A percentile compares a stretch with the other conserved stretches of the same genome.
These are phyloP conservation scores for Fomitopsis betulina DNA, from an alignment of 1,284 basidiomycete species.

Conservation along the genomic window DNA sequence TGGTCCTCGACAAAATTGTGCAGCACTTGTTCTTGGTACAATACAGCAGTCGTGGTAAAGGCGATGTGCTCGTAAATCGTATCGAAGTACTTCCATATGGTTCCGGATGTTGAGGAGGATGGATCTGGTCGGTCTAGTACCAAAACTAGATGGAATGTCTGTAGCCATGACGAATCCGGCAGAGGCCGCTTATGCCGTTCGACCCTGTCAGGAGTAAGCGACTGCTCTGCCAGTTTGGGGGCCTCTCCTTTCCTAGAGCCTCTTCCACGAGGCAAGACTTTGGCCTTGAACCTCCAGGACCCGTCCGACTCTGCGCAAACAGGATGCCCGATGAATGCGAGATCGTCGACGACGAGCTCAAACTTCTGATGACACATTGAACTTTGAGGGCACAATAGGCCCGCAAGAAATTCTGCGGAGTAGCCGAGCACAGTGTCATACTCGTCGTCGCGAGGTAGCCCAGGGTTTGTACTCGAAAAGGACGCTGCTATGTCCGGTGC, in stretches of 20 bases:
- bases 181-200: slow-evolving; percentile 7
- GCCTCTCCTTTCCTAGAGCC: slow-evolving; percentile 41
- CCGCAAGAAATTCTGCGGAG: slow-evolving; percentile 76
- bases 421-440: slow-evolving; percentile 79
- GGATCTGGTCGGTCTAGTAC: slow-evolving; percentile 90
- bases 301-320: slow-evolving; percentile 79
- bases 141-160: slow-evolving; percentile 85
- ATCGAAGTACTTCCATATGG: slow-evolving; percentile 75
- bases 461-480: slow-evolving; percentile 10
- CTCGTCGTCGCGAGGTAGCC: slow-evolving; percentile 26
- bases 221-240: slow-evolving; percentile 17
- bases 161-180: slow-evolving; percentile 46
- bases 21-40: slow-evolving; percentile 83
- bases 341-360: slow-evolving; percentile 87
- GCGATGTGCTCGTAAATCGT: slow-evolving; percentile 84
- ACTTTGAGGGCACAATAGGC: slow-evolving; percentile 74
- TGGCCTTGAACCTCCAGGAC: slow-evolving; percentile 60
- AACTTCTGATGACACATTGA: slow-evolving; percentile 93
- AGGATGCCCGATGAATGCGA: slow-evolving; percentile 95
- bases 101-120: slow-evolving; percentile 73
- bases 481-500: slow-evolving; percentile 21
- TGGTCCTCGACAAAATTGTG: slow-evolving; percentile 80
- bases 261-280: slow-evolving; percentile 45
- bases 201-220: slow-evolving; percentile 20
- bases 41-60: slow-evolving; percentile 83